Percentiles rank a stretch among this genome's conserved stretches.
These are phyloP conservation scores for Tolypocladium endophyticum DNA, from an alignment of 2,329 filamentous ascomycete species.

Conservation along the genomic window DNA sequence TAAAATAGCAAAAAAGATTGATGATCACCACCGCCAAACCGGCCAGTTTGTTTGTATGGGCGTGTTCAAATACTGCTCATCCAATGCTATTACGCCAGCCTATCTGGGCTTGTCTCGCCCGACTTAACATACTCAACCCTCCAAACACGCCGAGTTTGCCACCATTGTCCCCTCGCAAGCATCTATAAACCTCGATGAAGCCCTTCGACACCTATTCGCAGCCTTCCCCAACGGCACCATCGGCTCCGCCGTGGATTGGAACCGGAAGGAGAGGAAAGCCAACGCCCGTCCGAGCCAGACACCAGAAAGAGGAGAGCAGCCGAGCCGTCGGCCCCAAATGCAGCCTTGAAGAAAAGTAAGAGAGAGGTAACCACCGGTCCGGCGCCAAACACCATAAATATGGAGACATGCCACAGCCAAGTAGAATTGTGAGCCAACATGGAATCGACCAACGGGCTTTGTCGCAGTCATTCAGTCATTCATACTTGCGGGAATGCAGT, in stretches of 20 bases:
- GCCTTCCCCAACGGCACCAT: neutral
- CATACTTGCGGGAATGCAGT: conserved; percentile 25
- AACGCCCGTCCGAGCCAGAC: neutral
- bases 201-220: neutral
- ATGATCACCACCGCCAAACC: neutral
- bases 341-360: neutral
- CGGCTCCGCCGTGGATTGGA: neutral
- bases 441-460: no score
- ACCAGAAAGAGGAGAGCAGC: neutral
- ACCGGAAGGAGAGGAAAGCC: neutral
- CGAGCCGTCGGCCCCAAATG: neutral
- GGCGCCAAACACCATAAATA: conserved; percentile 2
- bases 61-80: neutral
- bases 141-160: neutral
- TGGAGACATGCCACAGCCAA: neutral
- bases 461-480: neutral
- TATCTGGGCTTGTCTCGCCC: neutral
- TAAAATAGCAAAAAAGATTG: neutral
- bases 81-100: neutral
- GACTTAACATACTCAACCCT: neutral
- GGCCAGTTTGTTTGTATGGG: neutral
- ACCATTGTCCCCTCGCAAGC: neutral
- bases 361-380: neutral
- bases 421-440: neutral
- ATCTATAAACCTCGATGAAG: neutral